Conservation (phyloP, 164 flowering plant species). For the Echeveria elegans region DNA sequence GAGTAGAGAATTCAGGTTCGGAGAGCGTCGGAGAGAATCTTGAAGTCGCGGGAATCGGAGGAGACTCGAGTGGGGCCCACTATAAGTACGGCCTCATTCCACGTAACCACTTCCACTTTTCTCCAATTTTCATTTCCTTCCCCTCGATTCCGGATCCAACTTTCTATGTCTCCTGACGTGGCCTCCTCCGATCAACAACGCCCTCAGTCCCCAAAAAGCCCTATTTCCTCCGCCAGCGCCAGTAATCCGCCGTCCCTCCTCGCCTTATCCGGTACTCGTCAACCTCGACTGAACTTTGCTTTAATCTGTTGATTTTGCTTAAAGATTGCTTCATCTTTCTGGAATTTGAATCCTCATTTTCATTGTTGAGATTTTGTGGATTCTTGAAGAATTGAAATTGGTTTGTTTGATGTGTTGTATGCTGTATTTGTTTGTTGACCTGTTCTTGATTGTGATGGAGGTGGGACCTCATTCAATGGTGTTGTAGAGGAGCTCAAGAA, state of each 20-base stretch:
- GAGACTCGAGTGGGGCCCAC: no score
- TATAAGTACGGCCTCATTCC: no score
- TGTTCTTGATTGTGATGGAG: conserved; percentile 32
- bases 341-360: no score
- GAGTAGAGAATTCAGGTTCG: no score
- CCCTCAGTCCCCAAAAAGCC: conserved; percentile 11
- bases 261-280: conserved; percentile 80
- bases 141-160: background rate
- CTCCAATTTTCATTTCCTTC: background rate
- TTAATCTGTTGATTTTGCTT: background rate
- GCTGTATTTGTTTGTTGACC: background rate
- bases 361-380: no score
- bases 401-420: background rate
- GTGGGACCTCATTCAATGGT: conserved; percentile 99
- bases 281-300: no score
- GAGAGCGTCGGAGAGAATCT: no score
- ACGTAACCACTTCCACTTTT: no score
- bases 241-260: conserved; percentile 50
- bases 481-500: conserved; percentile 87
- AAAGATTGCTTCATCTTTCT: background rate
- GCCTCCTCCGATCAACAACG: conserved; percentile 12
- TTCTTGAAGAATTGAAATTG: background rate
- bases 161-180: conserved; percentile 8
- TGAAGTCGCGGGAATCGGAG: no score
- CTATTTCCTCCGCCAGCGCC: no score